A percentile compares a stretch with the other conserved stretches of the same genome.
These are phyloP conservation scores for Neurospora sp. DNA, from an alignment of 495 filamentous ascomycete genomes.

Conservation along the genomic window DNA sequence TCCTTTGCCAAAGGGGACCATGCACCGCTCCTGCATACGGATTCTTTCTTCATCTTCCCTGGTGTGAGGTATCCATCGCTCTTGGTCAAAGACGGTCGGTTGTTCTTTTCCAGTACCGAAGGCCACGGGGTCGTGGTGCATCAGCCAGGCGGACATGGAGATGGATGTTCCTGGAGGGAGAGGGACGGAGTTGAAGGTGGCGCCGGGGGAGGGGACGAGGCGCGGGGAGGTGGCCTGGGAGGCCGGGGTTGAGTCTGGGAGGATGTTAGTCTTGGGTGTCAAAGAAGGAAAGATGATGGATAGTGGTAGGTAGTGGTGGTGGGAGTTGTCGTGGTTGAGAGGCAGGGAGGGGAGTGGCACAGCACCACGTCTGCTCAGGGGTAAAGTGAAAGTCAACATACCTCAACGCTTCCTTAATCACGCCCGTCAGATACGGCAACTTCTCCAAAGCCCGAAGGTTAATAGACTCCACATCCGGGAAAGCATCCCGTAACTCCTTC, in stretches of 20 bases:
- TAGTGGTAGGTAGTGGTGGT: not conserved
- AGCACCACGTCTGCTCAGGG: not conserved
- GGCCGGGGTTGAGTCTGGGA: conserved; percentile 9
- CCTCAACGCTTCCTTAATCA: conserved; percentile 25
- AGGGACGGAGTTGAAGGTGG: conserved; percentile 10
- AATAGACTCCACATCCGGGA: conserved; percentile 19
- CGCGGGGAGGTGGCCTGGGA: conserved; percentile 15
- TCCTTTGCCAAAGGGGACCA: conserved; percentile 38
- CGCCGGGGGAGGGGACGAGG: conserved; percentile 14
- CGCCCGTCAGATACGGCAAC: conserved; percentile 27
- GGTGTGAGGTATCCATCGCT: conserved; percentile 31
- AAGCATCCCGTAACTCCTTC: conserved; percentile 22
- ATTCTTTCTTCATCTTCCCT: conserved; percentile 8
- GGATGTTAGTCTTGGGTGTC: not conserved
- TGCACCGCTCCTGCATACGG: conserved; percentile 23
- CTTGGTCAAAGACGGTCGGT: conserved; percentile 30
- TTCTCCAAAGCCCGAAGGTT: conserved; percentile 10
- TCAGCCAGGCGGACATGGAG: conserved; percentile 14
- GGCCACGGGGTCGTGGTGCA: conserved; percentile 29
- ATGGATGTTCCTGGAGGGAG: conserved; percentile 9
- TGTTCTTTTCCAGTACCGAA: conserved; percentile 24
- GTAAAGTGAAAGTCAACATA: not conserved
- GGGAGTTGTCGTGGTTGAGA: not conserved
- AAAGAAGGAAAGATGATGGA: too few relatives aligned
- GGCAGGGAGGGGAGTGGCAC: not conserved